A percentile compares a stretch with the other conserved stretches of the same genome.
Conservation (phyloP, 225 moss, liverwort and hornwort species). For the Physcomitrium patens region DNA sequence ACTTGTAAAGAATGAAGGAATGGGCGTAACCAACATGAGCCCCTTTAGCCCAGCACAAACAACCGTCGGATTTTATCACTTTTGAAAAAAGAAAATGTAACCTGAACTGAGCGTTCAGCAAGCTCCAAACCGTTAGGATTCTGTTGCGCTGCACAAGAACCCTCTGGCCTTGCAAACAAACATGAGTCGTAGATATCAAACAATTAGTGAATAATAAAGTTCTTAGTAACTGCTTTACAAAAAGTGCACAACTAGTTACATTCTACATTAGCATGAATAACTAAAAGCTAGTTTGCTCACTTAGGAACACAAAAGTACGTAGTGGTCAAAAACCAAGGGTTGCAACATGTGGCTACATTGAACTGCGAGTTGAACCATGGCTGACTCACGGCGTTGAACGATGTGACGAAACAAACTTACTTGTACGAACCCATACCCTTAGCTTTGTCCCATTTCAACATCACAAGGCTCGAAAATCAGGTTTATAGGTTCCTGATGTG, state of each 20-base stretch:
- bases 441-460: conserved; percentile 94
- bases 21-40: not conserved
- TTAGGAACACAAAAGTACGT: not conserved
- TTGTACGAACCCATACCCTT: conserved; percentile 99
- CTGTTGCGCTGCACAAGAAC: conserved; percentile 97
- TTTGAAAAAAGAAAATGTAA: conserved; percentile 20
- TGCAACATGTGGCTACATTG: not conserved
- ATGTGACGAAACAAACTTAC: conserved; percentile 34
- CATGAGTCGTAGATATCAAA: conserved; percentile 9
- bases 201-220: not conserved
- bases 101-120: conserved; percentile 97
- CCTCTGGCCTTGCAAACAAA: conserved; percentile 95
- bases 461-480: conserved; percentile 99
- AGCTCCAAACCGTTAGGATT: conserved; percentile 95
- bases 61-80: not conserved
- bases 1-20: not conserved
- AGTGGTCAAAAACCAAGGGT: not conserved
- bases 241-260: not conserved
- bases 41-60: not conserved
- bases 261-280: not conserved
- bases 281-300: conserved; percentile 1
- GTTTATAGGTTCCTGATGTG: too few relatives aligned
- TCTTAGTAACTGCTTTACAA: not conserved
- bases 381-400: not conserved
- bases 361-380: not conserved